Evolutionary conservation across 2,329 filamentous ascomycete genomes (phyloP).

Genomic region (Alternaria alternata): DNA sequence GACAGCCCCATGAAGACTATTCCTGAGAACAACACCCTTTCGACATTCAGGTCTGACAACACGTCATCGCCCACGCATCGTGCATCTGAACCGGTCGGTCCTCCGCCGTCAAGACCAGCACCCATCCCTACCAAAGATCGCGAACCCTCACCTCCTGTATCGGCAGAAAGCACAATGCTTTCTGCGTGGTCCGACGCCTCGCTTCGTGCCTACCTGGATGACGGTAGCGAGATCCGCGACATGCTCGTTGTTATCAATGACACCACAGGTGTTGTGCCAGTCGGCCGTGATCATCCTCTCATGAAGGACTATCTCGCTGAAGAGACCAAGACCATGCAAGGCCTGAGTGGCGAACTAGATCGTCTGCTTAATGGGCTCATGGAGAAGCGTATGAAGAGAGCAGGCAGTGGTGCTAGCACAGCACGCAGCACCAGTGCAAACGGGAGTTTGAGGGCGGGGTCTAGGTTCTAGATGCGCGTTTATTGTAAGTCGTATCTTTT

Average conservation of each 20-base stretch:
- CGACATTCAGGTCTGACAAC: constrained; percentile 25
- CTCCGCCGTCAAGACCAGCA: constrained; percentile 49
- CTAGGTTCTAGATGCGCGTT: constrained; percentile 4
- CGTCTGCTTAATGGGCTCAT: constrained; percentile 85
- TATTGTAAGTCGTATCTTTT: constrained; percentile 3
- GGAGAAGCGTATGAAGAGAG: constrained; percentile 52
- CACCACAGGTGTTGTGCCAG: constrained; percentile 81
- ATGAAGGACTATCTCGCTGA: constrained; percentile 83
- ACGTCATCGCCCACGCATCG: constrained; percentile 37
- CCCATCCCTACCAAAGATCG: constrained; percentile 38
- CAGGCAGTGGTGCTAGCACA: constrained; percentile 19
- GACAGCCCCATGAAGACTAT: constrained; percentile 42
- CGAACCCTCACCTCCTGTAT: constrained; percentile 38
- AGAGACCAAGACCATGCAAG: constrained; percentile 83
- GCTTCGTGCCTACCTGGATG: constrained; percentile 89
- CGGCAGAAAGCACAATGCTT: constrained; percentile 59
- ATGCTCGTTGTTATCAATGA: constrained; percentile 92
- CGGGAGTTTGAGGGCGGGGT: constrained; percentile 12
- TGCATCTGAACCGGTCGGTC: constrained; percentile 26
- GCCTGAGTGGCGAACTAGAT: constrained; percentile 90
- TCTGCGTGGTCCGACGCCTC: constrained; percentile 86
- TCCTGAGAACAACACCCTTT: constrained; percentile 34
- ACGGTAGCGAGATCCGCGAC: constrained; percentile 86
- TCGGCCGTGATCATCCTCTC: constrained; percentile 84
- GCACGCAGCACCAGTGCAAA: constrained; percentile 17